Conservation (phyloP, 73 alveolate species). For the Tetrahymena thermophila region DNA sequence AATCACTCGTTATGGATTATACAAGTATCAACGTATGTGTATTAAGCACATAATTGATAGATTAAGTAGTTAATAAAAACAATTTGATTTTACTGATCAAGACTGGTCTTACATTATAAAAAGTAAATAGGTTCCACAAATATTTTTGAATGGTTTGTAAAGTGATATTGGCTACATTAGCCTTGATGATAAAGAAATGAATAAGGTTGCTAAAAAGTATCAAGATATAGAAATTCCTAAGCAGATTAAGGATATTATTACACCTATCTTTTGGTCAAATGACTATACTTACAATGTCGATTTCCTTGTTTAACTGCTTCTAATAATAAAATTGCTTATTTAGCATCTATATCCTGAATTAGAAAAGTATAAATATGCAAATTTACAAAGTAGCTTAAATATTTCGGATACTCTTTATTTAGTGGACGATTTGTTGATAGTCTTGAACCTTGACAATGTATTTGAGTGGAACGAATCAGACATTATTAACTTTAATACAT, state of each 20-base stretch:
- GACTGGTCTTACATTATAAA: not conserved
- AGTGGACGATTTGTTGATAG: not conserved
- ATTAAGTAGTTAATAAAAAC: not conserved
- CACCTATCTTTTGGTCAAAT: not conserved
- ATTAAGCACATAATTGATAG: not conserved
- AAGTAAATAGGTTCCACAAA: not conserved
- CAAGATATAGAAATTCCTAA: not conserved
- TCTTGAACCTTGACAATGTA: not conserved
- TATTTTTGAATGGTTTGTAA: not conserved
- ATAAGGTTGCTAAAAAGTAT: not conserved
- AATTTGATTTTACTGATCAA: not conserved
- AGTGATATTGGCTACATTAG: not conserved
- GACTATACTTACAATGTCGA: not conserved
- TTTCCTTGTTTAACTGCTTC: not conserved
- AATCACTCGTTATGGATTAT: not conserved
- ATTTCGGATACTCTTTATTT: not conserved
- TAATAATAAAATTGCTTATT: not conserved
- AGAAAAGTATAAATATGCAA: not conserved
- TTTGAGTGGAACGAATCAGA: not conserved
- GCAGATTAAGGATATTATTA: not conserved
- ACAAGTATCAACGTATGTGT: not conserved
- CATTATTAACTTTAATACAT: not conserved
- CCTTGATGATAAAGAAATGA: not conserved
- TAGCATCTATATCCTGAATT: not conserved
- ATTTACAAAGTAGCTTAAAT: not conserved